These are phyloP conservation scores for Talaromyces adpressus DNA, from an alignment of 495 filamentous ascomycete species.

Conservation along the genomic window DNA sequence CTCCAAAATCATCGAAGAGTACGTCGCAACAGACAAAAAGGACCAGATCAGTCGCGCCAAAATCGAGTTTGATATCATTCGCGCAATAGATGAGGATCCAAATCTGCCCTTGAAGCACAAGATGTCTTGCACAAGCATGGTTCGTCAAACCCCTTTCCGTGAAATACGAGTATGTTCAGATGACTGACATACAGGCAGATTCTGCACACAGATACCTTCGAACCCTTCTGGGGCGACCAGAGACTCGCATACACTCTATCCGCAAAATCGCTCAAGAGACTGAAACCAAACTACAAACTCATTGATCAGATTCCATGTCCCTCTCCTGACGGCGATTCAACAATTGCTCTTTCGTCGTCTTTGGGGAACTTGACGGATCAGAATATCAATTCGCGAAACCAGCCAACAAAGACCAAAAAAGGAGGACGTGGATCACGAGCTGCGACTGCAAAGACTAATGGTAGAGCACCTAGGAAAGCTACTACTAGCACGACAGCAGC, in stretches of 20 bases:
- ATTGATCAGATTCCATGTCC: neutral
- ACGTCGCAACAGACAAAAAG: neutral
- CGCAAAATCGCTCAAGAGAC: neutral
- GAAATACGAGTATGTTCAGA: neutral
- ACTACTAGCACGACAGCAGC: neutral
- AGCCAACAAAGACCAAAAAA: neutral
- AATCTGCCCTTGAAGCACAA: neutral
- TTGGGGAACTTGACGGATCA: neutral
- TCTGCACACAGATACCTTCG: slow-evolving; percentile 11
- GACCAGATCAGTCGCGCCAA: slow-evolving; percentile 2
- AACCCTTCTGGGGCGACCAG: slow-evolving; percentile 10
- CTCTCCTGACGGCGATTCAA: neutral
- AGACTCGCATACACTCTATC: neutral
- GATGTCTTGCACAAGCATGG: slow-evolving; percentile 7
- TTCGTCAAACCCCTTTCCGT: neutral
- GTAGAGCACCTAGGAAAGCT: neutral
- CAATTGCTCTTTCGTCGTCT: neutral
- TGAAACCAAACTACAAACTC: neutral
- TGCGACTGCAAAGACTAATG: neutral
- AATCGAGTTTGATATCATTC: slow-evolving; percentile 7
- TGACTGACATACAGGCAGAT: slow-evolving; percentile 7
- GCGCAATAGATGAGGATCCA: neutral
- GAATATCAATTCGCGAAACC: neutral
- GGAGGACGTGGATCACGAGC: neutral
- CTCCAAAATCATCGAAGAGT: neutral